Evolutionary conservation across 768 basidiomycete genomes (phyloP).

Genomic region (Coprinellus micaceus): DNA sequence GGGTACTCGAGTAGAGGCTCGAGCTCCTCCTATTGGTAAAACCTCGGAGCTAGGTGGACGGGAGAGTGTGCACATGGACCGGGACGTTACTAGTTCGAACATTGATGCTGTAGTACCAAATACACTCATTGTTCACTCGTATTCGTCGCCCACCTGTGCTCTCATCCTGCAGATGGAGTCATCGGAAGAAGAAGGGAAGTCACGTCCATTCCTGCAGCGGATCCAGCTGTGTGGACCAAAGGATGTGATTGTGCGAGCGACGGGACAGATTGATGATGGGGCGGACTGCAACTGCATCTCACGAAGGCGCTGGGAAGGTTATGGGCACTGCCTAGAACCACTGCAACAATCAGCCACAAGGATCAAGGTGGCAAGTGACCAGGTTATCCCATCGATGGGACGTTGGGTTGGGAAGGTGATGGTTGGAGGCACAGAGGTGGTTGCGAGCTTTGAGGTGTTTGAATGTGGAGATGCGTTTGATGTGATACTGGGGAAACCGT

Average conservation of each 20-base stretch:
- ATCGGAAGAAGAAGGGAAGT: background rate
- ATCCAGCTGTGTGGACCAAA: constrained; percentile 13
- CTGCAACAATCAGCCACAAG: constrained; percentile 12
- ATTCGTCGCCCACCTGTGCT: background rate
- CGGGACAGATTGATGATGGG: constrained; percentile 26
- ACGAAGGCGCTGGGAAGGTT: constrained; percentile 10
- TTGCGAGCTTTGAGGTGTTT: constrained; percentile 21
- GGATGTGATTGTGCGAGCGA: constrained; percentile 14
- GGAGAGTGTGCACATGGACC: background rate
- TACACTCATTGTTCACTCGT: background rate
- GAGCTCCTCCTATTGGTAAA: background rate
- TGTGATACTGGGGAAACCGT: constrained; percentile 27
- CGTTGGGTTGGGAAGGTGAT: constrained; percentile 18
- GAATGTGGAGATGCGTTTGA: constrained; percentile 24
- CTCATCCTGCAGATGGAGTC: background rate
- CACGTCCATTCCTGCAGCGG: constrained; percentile 20
- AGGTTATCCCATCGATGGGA: constrained; percentile 14
- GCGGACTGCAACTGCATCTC: constrained; percentile 28
- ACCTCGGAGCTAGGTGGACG: background rate
- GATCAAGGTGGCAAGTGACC: constrained; percentile 32
- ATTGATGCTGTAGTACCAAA: background rate
- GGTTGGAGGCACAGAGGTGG: constrained; percentile 7
- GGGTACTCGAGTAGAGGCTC: background rate
- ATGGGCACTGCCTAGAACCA: constrained; percentile 11
- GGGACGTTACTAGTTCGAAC: background rate